Percentiles rank a stretch among this genome's conserved stretches.
phyloP scores from a whole-genome alignment of 192 early-diverging fungal species.

The Chytriomyces hyalinus region DNA sequence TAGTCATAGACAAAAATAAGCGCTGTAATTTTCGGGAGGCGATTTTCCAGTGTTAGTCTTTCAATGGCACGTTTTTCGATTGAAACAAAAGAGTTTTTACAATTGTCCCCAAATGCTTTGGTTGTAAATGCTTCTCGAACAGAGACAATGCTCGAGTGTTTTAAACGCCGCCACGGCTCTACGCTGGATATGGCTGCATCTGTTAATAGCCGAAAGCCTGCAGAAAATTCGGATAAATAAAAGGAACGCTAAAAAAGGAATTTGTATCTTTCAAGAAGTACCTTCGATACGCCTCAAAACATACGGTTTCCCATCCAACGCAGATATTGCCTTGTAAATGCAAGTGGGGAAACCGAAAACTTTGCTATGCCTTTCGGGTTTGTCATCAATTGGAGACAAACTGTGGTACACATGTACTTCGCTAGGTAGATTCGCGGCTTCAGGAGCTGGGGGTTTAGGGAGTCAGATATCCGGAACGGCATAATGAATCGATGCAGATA shows the following conservation, averaged over 20 bases:
- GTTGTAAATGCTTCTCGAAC: conserved; percentile 95
- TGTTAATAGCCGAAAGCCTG: conserved; percentile 73
- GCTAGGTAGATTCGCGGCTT: conserved; percentile 44
- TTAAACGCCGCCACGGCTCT: conserved; percentile 83
- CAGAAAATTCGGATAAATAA: conserved; percentile 1
- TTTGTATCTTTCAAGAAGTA: conserved; percentile 12
- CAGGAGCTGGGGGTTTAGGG: conserved; percentile 42
- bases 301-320: conserved; percentile 85
- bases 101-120: conserved; percentile 91
- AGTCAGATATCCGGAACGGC: too few species aligned
- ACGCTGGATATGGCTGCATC: conserved; percentile 82
- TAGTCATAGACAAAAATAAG: conserved; percentile 96
- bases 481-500: neutral
- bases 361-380: conserved; percentile 41
- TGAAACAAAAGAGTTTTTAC: conserved; percentile 48
- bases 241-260: neutral
- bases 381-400: conserved; percentile 57
- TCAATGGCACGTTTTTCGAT: neutral
- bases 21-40: conserved; percentile 51
- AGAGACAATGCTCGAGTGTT: conserved; percentile 83
- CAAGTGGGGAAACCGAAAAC: conserved; percentile 69
- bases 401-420: conserved; percentile 90
- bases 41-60: neutral
- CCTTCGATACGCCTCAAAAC: conserved; percentile 83
- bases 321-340: conserved; percentile 86